Evolutionary conservation across 2,329 filamentous ascomycete species (phyloP), one percentile per base, ranked within the genome.

Genomic region (Cercospora janseana): DNA sequence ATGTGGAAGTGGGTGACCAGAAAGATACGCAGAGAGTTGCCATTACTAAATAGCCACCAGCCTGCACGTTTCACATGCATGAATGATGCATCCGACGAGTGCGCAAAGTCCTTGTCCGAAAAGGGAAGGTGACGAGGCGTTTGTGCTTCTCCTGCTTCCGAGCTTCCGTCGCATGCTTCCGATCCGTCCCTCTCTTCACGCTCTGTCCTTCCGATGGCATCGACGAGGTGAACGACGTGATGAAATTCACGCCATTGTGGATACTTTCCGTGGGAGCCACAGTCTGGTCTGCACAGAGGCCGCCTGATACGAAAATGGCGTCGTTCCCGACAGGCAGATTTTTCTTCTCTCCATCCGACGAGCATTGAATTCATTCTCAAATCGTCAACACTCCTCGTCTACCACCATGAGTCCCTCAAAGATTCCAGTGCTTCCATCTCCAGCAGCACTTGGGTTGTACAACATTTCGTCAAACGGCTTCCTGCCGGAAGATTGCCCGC

Each of bases 401-500:
- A 35, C 24, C 29, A 59, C 20, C 45, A 65, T 63, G 60, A 63
- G 59, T 49, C 62, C 62, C 9, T 53, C 56, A 34, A 61, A 54
- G 35, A 48, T 63, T 46, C 50, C 56, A 38, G 8, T 48, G 6
- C 49, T 59, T 1, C 54, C 57, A 13, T 60, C 57, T 4, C 51
- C 50, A 7, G 52, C 47, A 24, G 62, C 60, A 18, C 48, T 61
- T 4, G 18, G 50, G 8, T 58, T 49, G 8, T 63, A 62, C 34
- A 59, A 55, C 21, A 61, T 64, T 29, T 59, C 60, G 4, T 31
- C 45, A 3, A 63, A 88, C 70, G 92, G 92, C 63, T 97, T 97
- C 72, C 80, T 97, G 44, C 90, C 92, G 2, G 77, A 86, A 58
- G 82, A 88, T 56, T 72, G 86, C 15, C 92, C 92, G 29, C 75